phyloP scores from a whole-genome alignment of 1,284 basidiomycete genomes.

The Golubevia sp. region DNA sequence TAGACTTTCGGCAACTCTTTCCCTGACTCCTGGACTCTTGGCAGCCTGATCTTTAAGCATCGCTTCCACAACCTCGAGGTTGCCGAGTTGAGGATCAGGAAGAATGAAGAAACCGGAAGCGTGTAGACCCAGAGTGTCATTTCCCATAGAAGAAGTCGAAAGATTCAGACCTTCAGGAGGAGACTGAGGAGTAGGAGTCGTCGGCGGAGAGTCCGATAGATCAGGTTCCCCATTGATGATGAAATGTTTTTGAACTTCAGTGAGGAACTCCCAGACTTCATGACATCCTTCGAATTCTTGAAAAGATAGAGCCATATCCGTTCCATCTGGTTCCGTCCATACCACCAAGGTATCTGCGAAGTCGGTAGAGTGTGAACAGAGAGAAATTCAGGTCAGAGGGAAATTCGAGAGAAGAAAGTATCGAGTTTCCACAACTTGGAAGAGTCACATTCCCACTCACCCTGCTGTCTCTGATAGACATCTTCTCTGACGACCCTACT shows the following conservation, averaged over 20 bases:
- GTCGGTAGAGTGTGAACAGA: conserved; percentile 7
- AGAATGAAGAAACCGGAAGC: conserved; percentile 38
- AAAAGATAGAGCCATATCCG: conserved; percentile 95
- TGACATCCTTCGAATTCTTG: conserved; percentile 94
- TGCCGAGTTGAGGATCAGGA: conserved; percentile 59
- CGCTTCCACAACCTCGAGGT: conserved; percentile 56
- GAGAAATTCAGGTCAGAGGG: not conserved
- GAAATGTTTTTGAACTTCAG: conserved; percentile 87
- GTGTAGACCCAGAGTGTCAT: conserved; percentile 26
- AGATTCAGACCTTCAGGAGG: not conserved
- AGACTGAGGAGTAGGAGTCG: conserved; percentile 24
- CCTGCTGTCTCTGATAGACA: conserved; percentile 57
- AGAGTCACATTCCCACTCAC: conserved; percentile 8
- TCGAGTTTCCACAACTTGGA: conserved; percentile 8
- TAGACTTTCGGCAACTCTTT: conserved; percentile 74
- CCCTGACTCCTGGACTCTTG: conserved; percentile 67
- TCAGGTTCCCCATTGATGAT: conserved; percentile 18
- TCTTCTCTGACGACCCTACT: conserved; percentile 55
- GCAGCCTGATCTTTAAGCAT: conserved; percentile 39
- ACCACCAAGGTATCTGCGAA: conserved; percentile 89
- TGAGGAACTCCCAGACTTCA: conserved; percentile 97
- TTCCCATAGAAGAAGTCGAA: conserved; percentile 8
- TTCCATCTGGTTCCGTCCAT: conserved; percentile 94
- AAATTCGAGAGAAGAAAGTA: conserved; percentile 13
- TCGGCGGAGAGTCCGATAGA: conserved; percentile 33